These are phyloP conservation scores for Silybum marianum DNA, from an alignment of 129 eudicot genomes.

Conservation along the genomic window DNA sequence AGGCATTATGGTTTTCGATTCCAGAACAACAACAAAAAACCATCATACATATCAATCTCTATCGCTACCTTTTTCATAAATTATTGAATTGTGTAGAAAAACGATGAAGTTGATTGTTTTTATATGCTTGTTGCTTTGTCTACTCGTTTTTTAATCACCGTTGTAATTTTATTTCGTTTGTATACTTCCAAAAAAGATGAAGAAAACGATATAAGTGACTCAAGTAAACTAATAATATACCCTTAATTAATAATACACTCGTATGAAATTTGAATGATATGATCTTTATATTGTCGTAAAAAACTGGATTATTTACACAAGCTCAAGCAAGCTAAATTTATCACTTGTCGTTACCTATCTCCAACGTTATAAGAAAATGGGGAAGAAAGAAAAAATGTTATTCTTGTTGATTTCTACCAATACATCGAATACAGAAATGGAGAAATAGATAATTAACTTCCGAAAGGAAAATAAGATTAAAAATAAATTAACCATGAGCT, in stretches of 20 bases:
- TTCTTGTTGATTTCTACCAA: too few species aligned
- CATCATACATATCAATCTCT: conserved; percentile 12
- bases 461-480: too few species aligned
- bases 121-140: background rate
- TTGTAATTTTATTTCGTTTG: background rate
- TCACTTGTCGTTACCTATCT: too few species aligned
- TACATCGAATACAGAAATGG: too few species aligned
- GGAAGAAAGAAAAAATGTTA: too few species aligned
- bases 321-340: too few species aligned
- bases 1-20: conserved; percentile 31
- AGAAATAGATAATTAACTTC: too few species aligned
- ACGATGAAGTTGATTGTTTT: background rate
- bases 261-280: background rate
- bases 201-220: background rate
- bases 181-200: background rate
- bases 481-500: too few species aligned
- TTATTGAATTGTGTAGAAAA: conserved; percentile 12
- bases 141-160: background rate
- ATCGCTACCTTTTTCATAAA: conserved; percentile 8
- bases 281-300: background rate
- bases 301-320: too few species aligned
- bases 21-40: conserved; percentile 31
- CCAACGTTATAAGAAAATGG: too few species aligned
- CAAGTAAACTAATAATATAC: too few species aligned
- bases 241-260: background rate